phyloP scores from a whole-genome alignment of 305 asterid species.

The Fraxinus nigra region DNA sequence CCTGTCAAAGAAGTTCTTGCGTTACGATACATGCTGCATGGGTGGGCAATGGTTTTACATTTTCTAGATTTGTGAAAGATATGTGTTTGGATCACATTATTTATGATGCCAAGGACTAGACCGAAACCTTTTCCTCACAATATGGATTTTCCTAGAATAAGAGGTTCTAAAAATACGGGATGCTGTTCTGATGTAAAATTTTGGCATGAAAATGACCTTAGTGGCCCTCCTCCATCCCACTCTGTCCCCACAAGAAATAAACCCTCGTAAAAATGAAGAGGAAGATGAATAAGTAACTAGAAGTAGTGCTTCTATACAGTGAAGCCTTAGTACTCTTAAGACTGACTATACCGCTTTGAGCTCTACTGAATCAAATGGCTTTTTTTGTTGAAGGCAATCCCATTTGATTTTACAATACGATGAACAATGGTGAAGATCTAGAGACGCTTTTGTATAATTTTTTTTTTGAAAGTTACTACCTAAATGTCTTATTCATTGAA shows the following conservation, averaged over 20 bases:
- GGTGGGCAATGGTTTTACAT: background rate
- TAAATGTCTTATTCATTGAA: background rate
- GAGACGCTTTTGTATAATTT: constrained; percentile 11
- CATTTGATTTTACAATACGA: constrained; percentile 3
- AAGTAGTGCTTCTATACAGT: background rate
- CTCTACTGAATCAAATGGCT: background rate
- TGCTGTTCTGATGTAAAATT: background rate
- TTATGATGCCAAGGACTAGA: constrained; percentile 12
- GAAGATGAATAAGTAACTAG: background rate
- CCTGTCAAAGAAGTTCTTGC: constrained; percentile 5
- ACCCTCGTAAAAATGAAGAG: background rate
- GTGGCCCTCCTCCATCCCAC: background rate
- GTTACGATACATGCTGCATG: background rate
- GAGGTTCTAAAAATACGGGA: background rate
- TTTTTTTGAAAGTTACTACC: constrained; percentile 1
- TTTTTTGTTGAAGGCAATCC: background rate
- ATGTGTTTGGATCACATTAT: constrained; percentile 13
- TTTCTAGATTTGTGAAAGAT: constrained; percentile 10
- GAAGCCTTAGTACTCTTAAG: background rate
- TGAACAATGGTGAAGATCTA: constrained; percentile 13
- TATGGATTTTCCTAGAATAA: background rate
- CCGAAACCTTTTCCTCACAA: background rate
- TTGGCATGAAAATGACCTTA: background rate
- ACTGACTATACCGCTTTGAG: background rate
- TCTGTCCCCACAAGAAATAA: background rate